Percentiles rank a stretch among this genome's conserved stretches.
Conservation (phyloP, 345 rosid species). For the Isatis tinctoria region DNA sequence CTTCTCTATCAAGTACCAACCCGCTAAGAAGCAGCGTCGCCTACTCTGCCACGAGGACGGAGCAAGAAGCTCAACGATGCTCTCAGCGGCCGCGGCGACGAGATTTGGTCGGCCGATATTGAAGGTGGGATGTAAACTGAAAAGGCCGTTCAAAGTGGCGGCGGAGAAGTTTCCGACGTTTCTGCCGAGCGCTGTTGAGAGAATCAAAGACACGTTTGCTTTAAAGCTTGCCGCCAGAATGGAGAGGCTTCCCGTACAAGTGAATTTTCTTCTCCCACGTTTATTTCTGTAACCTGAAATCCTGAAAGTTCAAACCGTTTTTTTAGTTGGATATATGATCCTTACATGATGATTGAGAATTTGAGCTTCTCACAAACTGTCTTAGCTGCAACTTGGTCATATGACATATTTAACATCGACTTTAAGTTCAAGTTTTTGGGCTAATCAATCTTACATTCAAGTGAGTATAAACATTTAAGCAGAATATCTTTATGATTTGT, state of each 20-base stretch:
- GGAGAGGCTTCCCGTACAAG: conserved; percentile 61
- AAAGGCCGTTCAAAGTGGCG: conserved; percentile 3
- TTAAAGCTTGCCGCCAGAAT: conserved; percentile 61
- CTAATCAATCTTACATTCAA: background rate
- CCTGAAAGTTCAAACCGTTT: background rate
- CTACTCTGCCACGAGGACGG: conserved; percentile 5
- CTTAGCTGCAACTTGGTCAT: no score
- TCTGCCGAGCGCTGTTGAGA: conserved; percentile 71
- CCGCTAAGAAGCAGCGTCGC: conserved; percentile 9
- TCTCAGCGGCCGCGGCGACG: conserved; percentile 9
- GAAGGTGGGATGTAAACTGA: background rate
- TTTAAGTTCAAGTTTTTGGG: background rate
- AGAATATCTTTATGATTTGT: background rate
- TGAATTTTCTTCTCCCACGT: background rate
- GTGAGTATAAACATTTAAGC: background rate
- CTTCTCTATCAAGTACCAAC: conserved; percentile 18
- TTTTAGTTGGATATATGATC: background rate
- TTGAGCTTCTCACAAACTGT: background rate
- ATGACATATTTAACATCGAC: background rate
- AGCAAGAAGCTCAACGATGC: conserved; percentile 1
- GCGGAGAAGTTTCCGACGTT: conserved; percentile 53
- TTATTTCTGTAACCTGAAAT: background rate
- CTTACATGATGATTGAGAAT: background rate
- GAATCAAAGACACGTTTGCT: conserved; percentile 73
- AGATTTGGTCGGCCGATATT: background rate